Conservation (phyloP, 805 yeast species). For the Candida ulmi region DNA sequence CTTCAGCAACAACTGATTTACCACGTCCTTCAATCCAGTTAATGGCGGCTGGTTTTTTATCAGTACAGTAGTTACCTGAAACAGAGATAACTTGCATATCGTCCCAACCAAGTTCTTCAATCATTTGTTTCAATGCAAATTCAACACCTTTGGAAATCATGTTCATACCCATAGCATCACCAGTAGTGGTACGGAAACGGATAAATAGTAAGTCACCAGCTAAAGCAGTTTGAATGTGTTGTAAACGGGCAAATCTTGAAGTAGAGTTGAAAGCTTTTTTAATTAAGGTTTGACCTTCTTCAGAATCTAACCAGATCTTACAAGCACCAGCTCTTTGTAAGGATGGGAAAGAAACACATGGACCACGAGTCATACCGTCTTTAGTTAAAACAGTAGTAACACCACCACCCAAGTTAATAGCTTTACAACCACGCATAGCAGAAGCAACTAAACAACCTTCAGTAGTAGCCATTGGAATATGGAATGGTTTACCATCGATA, state of each 20-base stretch:
- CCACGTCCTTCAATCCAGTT: slow-evolving; percentile 99
- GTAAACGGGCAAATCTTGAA: slow-evolving; percentile 93
- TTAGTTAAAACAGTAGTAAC: slow-evolving; percentile 84
- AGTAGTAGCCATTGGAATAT: slow-evolving; percentile 98
- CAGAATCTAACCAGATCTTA: slow-evolving; percentile 92
- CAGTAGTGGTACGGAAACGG: slow-evolving; percentile 97
- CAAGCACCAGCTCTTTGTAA: slow-evolving; percentile 89
- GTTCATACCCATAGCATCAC: slow-evolving; percentile 99
- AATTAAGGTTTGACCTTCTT: slow-evolving; percentile 78
- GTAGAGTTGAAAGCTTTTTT: slow-evolving; percentile 94
- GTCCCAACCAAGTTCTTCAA: slow-evolving; percentile 81
- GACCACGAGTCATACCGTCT: slow-evolving; percentile 99
- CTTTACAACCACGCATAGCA: slow-evolving; percentile 98
- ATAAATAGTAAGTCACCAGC: slow-evolving; percentile 89
- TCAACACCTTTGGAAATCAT: slow-evolving; percentile 99
- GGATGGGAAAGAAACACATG: slow-evolving; percentile 86
- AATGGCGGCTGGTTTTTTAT: slow-evolving; percentile 95
- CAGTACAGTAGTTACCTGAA: slow-evolving; percentile 97
- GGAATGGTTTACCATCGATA: slow-evolving; percentile 82
- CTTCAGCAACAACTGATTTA: slow-evolving; percentile 95
- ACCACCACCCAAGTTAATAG: slow-evolving; percentile 96
- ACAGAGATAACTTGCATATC: slow-evolving; percentile 92
- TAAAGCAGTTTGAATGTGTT: slow-evolving; percentile 83
- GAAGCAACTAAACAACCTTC: slow-evolving; percentile 99
- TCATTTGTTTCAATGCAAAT: slow-evolving; percentile 75